Evolutionary conservation across 345 rosid species (phyloP).

Genomic region (Trapa bicornis): DNA sequence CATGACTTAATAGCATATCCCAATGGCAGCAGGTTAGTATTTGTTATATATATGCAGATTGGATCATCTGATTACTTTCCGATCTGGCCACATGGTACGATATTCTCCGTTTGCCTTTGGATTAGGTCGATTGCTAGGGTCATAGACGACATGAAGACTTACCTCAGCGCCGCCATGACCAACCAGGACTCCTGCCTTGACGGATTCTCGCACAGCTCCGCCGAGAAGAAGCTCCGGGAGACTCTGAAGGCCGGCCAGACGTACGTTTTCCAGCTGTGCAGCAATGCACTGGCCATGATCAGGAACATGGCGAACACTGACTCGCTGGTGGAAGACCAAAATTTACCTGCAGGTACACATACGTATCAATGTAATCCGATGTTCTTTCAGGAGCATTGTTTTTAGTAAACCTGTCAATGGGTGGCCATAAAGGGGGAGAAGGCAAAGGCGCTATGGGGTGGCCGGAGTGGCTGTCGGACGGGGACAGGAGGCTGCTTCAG

Average conservation of each 20-base stretch:
- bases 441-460: slow-evolving; percentile 17
- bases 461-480: slow-evolving; percentile 76
- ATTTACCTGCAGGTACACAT: too few relatives aligned
- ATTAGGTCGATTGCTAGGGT: slow-evolving; percentile 5
- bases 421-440: slow-evolving; percentile 4
- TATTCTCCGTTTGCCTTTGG: not conserved
- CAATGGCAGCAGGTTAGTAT: slow-evolving; percentile 4
- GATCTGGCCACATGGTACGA: too few relatives aligned
- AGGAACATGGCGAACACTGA: slow-evolving; percentile 35
- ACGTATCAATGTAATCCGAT: too few relatives aligned
- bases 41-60: too few relatives aligned
- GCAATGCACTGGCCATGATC: slow-evolving; percentile 39
- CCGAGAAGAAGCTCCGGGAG: slow-evolving; percentile 25
- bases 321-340: slow-evolving; percentile 4
- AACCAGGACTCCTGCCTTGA: slow-evolving; percentile 55
- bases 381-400: too few relatives aligned
- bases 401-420: too few relatives aligned
- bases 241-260: slow-evolving; percentile 19
- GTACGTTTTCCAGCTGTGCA: slow-evolving; percentile 22
- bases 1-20: slow-evolving; percentile 4
- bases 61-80: too few relatives aligned
- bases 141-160: slow-evolving; percentile 28
- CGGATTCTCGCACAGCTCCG: slow-evolving; percentile 38
- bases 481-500: slow-evolving; percentile 65
- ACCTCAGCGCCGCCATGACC: slow-evolving; percentile 52